phyloP scores from a whole-genome alignment of 805 yeast genomes.

The Candida maltosa region DNA sequence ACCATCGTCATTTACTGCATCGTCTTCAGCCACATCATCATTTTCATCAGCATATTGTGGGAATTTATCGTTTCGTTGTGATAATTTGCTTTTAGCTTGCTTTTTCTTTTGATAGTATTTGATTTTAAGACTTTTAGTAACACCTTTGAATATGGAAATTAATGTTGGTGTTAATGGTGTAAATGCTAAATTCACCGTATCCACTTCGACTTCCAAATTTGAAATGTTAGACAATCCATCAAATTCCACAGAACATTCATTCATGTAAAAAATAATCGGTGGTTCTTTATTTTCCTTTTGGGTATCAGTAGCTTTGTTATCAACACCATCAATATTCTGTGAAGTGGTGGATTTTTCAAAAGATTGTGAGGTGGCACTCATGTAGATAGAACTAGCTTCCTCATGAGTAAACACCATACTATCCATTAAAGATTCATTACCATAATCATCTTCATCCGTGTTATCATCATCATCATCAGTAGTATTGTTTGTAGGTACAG shows the following conservation, averaged over 20 bases:
- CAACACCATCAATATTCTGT: constrained; percentile 5
- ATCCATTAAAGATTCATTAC: constrained; percentile 45
- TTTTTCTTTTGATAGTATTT: constrained; percentile 27
- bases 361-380: constrained; percentile 73
- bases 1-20: constrained; percentile 10
- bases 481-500: no score
- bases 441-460: constrained; percentile 27
- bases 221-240: constrained; percentile 40
- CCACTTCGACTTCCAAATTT: constrained; percentile 38
- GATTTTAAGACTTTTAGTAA: constrained; percentile 32
- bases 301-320: constrained; percentile 6
- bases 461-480: constrained; percentile 9
- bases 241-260: constrained; percentile 39
- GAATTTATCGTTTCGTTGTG: constrained; percentile 13
- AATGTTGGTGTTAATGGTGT: constrained; percentile 41
- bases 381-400: constrained; percentile 68
- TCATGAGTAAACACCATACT: constrained; percentile 67
- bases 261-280: constrained; percentile 27
- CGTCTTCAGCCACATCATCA: constrained; percentile 15
- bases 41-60: constrained; percentile 22
- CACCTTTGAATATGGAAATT: constrained; percentile 31
- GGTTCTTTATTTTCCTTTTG: constrained; percentile 7
- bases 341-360: constrained; percentile 18
- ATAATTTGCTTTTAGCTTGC: constrained; percentile 5
- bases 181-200: constrained; percentile 39